These are phyloP conservation scores for Marasmius fiardii DNA, from an alignment of 1,284 basidiomycete species.

Conservation along the genomic window DNA sequence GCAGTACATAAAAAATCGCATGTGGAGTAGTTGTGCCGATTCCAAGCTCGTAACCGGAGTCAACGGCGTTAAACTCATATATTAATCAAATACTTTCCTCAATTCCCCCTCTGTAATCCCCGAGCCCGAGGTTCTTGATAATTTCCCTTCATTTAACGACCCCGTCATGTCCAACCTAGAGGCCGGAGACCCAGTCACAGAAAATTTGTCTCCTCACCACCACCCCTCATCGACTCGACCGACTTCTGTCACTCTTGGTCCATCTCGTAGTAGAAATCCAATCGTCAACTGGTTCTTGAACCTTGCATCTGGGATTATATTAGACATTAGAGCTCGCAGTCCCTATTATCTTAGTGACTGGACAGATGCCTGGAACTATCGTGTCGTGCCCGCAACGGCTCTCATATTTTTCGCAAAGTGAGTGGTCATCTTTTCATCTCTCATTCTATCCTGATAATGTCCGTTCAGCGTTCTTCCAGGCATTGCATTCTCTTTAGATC, in stretches of 20 bases:
- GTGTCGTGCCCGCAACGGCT: constrained; percentile 72
- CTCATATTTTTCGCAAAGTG: constrained; percentile 82
- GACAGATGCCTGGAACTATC: constrained; percentile 87
- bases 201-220: not conserved
- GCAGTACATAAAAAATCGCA: too few relatives aligned
- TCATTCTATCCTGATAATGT: constrained; percentile 6
- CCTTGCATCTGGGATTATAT: constrained; percentile 70
- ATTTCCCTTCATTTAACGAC: not conserved
- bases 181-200: not conserved
- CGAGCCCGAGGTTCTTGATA: too few relatives aligned
- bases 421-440: constrained; percentile 18
- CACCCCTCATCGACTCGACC: constrained; percentile 2
- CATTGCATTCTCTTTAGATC: constrained; percentile 89
- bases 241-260: not conserved
- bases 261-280: constrained; percentile 1
- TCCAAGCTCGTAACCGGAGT: too few relatives aligned
- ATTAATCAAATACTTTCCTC: too few relatives aligned
- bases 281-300: constrained; percentile 16
- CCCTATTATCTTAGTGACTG: constrained; percentile 88
- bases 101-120: too few relatives aligned
- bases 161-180: not conserved
- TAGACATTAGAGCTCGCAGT: constrained; percentile 72
- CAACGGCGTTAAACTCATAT: too few relatives aligned
- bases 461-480: constrained; percentile 74
- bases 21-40: too few relatives aligned